These are phyloP conservation scores for Colletotrichum siamense DNA, from an alignment of 2,329 filamentous ascomycete genomes.

Conservation along the genomic window DNA sequence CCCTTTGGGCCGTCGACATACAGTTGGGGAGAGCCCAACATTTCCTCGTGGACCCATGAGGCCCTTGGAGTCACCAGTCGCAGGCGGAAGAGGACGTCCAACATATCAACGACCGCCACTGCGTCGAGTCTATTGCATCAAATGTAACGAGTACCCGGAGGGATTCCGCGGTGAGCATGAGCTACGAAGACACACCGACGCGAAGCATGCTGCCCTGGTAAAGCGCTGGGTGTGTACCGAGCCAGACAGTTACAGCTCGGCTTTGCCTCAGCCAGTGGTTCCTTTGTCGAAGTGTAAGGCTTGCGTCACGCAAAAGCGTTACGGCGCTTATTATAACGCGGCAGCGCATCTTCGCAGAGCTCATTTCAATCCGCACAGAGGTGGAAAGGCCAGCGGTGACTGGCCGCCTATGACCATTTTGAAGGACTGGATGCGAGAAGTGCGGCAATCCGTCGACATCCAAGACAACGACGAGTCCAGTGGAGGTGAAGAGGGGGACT, in stretches of 20 bases:
- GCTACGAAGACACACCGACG: constrained; percentile 70
- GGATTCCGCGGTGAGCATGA: constrained; percentile 94
- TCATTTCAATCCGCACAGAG: constrained; percentile 61
- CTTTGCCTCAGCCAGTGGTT: constrained; percentile 53
- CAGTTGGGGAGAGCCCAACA: constrained; percentile 51
- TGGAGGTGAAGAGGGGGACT: constrained; percentile 51
- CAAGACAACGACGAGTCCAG: constrained; percentile 54
- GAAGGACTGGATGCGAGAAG: constrained; percentile 67
- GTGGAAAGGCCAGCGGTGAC: constrained; percentile 62
- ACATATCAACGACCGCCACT: constrained; percentile 63
- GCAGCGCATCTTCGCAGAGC: constrained; percentile 63
- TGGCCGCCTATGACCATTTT: constrained; percentile 64
- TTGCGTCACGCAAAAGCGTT: constrained; percentile 61
- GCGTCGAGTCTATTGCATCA: constrained; percentile 75
- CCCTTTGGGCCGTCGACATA: constrained; percentile 44
- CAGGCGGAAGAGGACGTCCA: constrained; percentile 42
- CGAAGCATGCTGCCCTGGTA: constrained; percentile 60
- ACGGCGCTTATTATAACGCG: constrained; percentile 65
- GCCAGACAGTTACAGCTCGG: constrained; percentile 42
- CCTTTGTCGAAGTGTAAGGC: constrained; percentile 62
- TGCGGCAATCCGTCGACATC: constrained; percentile 53
- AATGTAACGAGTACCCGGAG: constrained; percentile 82
- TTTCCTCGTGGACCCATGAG: constrained; percentile 43
- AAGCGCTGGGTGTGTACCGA: constrained; percentile 64
- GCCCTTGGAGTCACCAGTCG: constrained; percentile 47